phyloP scores from a whole-genome alignment of 805 yeast genomes.

The Cyberlindnera veronae region DNA sequence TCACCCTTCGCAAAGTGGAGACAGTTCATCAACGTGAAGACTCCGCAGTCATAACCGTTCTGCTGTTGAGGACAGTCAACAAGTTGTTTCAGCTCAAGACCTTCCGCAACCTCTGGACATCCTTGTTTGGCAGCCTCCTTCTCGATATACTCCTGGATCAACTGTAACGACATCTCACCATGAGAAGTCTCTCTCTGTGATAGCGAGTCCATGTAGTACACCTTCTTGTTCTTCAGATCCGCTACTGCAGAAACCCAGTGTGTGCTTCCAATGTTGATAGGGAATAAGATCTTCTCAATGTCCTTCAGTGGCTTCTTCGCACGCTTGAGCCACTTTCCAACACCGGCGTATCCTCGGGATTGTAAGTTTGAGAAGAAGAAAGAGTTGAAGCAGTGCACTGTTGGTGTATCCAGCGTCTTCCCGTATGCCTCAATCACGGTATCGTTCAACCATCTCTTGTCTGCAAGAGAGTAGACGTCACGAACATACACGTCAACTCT shows the following conservation, averaged over 20 bases:
- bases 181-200: slow-evolving; percentile 36
- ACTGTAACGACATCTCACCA: slow-evolving; percentile 37
- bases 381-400: slow-evolving; percentile 74
- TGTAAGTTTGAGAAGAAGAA: slow-evolving; percentile 78
- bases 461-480: slow-evolving; percentile 70
- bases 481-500: slow-evolving; percentile 57
- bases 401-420: slow-evolving; percentile 31
- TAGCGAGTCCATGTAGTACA: slow-evolving; percentile 78
- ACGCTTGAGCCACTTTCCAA: slow-evolving; percentile 79
- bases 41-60: slow-evolving; percentile 95
- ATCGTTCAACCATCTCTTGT: slow-evolving; percentile 85
- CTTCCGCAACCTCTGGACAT: slow-evolving; percentile 29
- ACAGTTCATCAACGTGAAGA: slow-evolving; percentile 80
- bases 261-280: slow-evolving; percentile 76
- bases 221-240: slow-evolving; percentile 54
- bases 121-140: slow-evolving; percentile 59
- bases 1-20: slow-evolving; percentile 51
- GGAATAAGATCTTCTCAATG: slow-evolving; percentile 68
- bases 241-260: slow-evolving; percentile 93
- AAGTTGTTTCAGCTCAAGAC: slow-evolving; percentile 30
- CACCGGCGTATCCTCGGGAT: slow-evolving; percentile 74
- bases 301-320: slow-evolving; percentile 63
- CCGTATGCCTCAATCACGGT: slow-evolving; percentile 83
- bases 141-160: slow-evolving; percentile 57
- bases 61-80: slow-evolving; percentile 74